Conservation (phyloP, 768 basidiomycete species). For the Filobasidium wieringae region DNA sequence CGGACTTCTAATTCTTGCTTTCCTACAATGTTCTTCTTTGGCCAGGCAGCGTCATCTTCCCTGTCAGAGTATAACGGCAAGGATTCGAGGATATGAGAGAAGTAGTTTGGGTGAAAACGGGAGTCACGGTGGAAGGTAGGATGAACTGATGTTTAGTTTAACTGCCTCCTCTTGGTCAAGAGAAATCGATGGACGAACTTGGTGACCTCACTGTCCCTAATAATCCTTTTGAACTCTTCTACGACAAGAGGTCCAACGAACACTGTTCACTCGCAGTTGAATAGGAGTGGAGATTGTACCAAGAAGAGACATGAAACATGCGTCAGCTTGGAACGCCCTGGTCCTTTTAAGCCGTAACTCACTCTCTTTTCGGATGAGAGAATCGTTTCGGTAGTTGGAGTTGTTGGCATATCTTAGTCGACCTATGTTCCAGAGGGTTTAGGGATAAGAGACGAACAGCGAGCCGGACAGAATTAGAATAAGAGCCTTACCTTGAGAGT, state of each 20-base stretch:
- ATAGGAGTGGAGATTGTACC: background rate
- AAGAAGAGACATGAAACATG: constrained; percentile 4
- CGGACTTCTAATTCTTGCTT: constrained; percentile 96
- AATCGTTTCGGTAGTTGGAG: constrained; percentile 97
- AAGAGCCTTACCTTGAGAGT: constrained; percentile 59
- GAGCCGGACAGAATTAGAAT: background rate
- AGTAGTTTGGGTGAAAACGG: constrained; percentile 7
- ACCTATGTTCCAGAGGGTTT: no score
- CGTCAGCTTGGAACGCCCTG: constrained; percentile 12
- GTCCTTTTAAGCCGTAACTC: constrained; percentile 35
- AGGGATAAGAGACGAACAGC: background rate
- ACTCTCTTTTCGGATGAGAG: constrained; percentile 98
- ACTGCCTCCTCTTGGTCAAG: no score
- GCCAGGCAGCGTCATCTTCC: constrained; percentile 98
- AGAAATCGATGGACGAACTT: constrained; percentile 50
- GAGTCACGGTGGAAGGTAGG: background rate
- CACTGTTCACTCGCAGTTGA: constrained; percentile 48
- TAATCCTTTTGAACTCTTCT: constrained; percentile 86
- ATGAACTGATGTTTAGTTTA: no score
- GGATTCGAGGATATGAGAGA: background rate
- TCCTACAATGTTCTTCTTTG: constrained; percentile 96
- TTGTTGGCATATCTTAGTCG: constrained; percentile 96
- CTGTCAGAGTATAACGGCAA: constrained; percentile 42
- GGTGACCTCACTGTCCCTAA: constrained; percentile 83
- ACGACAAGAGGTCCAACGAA: constrained; percentile 85